These are phyloP conservation scores for Kwoniella shivajii DNA, from an alignment of 1,284 basidiomycete species.

Conservation along the genomic window DNA sequence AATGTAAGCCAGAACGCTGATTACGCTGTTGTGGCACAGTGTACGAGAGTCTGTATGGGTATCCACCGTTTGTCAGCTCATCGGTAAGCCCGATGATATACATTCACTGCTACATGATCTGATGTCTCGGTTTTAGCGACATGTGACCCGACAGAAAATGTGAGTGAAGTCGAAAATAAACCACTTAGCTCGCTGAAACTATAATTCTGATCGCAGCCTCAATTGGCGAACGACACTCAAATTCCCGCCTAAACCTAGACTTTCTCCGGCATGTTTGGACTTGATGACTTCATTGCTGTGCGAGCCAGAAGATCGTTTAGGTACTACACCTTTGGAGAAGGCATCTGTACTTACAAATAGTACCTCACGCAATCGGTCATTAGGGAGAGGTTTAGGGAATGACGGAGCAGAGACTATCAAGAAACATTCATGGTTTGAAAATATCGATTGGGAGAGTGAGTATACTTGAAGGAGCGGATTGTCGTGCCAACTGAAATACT, in stretches of 20 bases:
- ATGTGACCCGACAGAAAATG: conserved; percentile 87
- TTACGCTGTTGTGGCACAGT: conserved; percentile 18
- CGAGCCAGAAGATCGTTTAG: conserved; percentile 90
- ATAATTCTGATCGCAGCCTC: conserved; percentile 53
- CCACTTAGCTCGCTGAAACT: not conserved
- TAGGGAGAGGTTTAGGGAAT: conserved; percentile 31
- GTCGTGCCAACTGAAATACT: not conserved
- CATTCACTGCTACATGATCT: conserved; percentile 2
- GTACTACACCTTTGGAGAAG: conserved; percentile 60
- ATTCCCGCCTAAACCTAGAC: conserved; percentile 79
- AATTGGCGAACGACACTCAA: conserved; percentile 87
- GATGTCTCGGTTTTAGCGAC: conserved; percentile 61
- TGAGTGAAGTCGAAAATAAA: conserved; percentile 49
- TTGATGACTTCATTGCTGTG: conserved; percentile 86
- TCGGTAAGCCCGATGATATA: conserved; percentile 62
- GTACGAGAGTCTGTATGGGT: conserved; percentile 80
- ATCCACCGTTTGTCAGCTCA: conserved; percentile 89
- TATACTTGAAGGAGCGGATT: not conserved
- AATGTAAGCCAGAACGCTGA: not conserved
- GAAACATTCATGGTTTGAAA: conserved; percentile 83
- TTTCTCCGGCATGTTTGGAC: conserved; percentile 82
- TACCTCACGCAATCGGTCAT: conserved; percentile 9
- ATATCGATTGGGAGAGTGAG: conserved; percentile 73
- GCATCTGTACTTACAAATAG: conserved; percentile 19
- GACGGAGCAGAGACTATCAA: conserved; percentile 90